Evolutionary conservation across 345 rosid genomes (phyloP).

Genomic region (Aquilaria malaccensis): DNA sequence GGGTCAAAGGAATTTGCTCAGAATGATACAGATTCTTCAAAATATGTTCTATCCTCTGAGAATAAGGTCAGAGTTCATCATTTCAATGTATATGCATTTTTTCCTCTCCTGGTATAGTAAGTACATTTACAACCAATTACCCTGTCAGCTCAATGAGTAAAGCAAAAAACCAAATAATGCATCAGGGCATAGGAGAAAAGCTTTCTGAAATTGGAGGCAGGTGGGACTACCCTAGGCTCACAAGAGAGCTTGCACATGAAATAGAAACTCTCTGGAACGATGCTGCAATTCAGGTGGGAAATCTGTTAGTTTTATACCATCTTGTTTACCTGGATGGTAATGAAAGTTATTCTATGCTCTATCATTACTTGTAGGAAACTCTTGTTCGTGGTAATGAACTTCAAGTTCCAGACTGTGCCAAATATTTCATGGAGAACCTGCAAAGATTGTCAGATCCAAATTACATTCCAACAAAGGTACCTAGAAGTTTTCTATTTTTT

Average conservation of each 20-base stretch:
- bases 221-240: conserved; percentile 66
- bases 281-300: conserved; percentile 78
- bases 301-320: background rate
- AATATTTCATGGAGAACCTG: conserved; percentile 92
- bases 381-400: conserved; percentile 74
- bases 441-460: conserved; percentile 63
- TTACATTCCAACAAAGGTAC: conserved; percentile 94
- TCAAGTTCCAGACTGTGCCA: conserved; percentile 92
- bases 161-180: conserved; percentile 12
- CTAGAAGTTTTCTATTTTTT: background rate
- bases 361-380: conserved; percentile 56
- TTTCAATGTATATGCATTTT: background rate
- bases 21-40: conserved; percentile 59
- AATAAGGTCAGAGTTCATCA: conserved; percentile 51
- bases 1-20: conserved; percentile 93
- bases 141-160: conserved; percentile 8
- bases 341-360: conserved; percentile 4
- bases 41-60: conserved; percentile 54
- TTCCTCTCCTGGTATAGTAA: background rate
- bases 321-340: background rate
- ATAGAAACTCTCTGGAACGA: conserved; percentile 90
- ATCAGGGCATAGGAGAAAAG: conserved; percentile 71
- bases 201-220: conserved; percentile 78
- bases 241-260: conserved; percentile 66
- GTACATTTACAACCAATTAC: background rate